Evolutionary conservation across 2,329 filamentous ascomycete species (phyloP).

Genomic region (Colletotrichum sp.): DNA sequence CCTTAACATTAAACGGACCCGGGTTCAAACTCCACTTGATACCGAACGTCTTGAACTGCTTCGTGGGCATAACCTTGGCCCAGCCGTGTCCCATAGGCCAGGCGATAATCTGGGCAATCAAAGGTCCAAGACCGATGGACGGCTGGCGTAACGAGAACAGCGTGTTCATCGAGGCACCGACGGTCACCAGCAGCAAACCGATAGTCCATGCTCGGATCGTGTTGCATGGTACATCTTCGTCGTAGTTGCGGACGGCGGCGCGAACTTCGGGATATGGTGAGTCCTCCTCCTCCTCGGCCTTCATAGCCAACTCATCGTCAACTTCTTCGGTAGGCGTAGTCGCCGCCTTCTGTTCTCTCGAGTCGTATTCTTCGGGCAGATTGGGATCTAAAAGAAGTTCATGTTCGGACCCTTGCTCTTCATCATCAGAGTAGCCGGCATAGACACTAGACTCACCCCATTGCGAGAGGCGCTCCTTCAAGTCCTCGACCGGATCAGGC

Average conservation of each 20-base stretch:
- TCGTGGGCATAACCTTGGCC: constrained; percentile 59
- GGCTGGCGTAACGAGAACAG: constrained; percentile 68
- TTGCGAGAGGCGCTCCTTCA: constrained; percentile 42
- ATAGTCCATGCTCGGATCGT: constrained; percentile 71
- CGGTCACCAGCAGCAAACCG: constrained; percentile 58
- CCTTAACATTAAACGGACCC: constrained; percentile 73
- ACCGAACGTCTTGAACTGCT: constrained; percentile 57
- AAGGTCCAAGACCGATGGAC: constrained; percentile 63
- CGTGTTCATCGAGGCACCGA: constrained; percentile 67
- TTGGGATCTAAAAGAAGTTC: constrained; percentile 63
- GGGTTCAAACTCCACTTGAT: constrained; percentile 65
- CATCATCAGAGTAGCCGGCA: constrained; percentile 42
- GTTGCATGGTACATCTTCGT: constrained; percentile 70
- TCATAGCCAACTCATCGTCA: constrained; percentile 35
- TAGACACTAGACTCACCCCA: constrained; percentile 45
- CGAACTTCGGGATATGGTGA: constrained; percentile 72
- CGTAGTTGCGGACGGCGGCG: constrained; percentile 68
- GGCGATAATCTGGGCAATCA: constrained; percentile 68
- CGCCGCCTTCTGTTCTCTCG: constrained; percentile 28
- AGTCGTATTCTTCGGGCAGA: constrained; percentile 48
- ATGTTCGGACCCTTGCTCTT: constrained; percentile 55
- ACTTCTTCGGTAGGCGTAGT: constrained; percentile 25
- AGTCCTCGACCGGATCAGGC: constrained; percentile 31
- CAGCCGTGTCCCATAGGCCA: constrained; percentile 68
- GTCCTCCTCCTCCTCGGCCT: constrained; percentile 54